Percentiles rank a stretch among this genome's conserved stretches.
These are phyloP conservation scores for Ichthyophonus hoferi DNA, from an alignment of 208 protist species.

Conservation along the genomic window DNA sequence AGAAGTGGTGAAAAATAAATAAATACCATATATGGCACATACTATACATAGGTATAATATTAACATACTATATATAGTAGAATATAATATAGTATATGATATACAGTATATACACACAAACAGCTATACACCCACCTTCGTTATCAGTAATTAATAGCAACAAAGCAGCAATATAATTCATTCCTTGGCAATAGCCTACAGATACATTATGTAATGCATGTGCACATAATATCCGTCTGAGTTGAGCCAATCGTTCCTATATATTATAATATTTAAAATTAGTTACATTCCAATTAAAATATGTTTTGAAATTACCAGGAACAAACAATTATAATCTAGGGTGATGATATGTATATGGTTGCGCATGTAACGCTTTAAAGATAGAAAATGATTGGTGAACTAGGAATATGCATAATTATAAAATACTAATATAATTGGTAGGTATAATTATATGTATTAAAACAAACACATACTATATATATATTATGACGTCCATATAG, in stretches of 20 bases:
- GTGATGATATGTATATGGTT: background rate
- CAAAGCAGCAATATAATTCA: constrained; percentile 6
- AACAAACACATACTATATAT: too few relatives aligned
- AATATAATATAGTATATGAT: too few relatives aligned
- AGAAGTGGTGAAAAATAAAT: background rate
- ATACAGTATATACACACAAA: background rate
- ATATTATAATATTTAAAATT: background rate
- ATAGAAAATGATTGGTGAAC: too few relatives aligned
- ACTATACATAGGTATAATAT: background rate
- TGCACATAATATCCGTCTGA: background rate
- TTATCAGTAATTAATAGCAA: constrained; percentile 4
- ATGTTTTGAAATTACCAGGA: background rate
- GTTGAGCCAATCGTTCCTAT: background rate
- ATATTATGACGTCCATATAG: too few relatives aligned
- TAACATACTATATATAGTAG: background rate
- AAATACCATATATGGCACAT: background rate
- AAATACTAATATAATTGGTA: too few relatives aligned
- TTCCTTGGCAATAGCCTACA: constrained; percentile 19
- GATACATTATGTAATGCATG: background rate
- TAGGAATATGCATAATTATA: too few relatives aligned
- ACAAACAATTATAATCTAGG: too few relatives aligned
- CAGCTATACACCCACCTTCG: background rate
- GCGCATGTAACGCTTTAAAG: too few relatives aligned
- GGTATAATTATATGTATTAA: too few relatives aligned
- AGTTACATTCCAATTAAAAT: background rate